phyloP scores from a whole-genome alignment of 2,329 filamentous ascomycete genomes.

The Trichophyton schoenleinii region DNA sequence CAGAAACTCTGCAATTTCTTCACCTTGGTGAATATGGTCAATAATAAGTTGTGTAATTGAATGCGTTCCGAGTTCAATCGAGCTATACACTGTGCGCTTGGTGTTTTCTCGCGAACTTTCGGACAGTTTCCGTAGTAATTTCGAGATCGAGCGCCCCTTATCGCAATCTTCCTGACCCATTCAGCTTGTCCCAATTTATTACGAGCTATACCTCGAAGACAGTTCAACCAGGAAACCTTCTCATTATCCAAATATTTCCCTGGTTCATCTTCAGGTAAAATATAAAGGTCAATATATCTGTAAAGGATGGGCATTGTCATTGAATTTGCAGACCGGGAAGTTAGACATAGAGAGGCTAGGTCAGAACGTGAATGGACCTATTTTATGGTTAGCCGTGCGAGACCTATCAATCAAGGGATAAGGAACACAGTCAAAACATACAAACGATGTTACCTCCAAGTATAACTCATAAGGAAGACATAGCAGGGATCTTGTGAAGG shows the following conservation, averaged over 20 bases:
- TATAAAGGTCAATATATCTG: not conserved
- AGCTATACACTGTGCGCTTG: too few species aligned
- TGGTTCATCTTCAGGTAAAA: not conserved
- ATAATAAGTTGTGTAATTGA: not conserved
- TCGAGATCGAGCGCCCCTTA: not conserved
- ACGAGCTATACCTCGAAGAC: not conserved
- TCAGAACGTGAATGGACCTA: not conserved
- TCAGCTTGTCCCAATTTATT: not conserved
- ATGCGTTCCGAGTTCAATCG: too few species aligned
- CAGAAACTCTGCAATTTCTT: not conserved
- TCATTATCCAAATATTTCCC: too few species aligned
- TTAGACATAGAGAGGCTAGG: not conserved
- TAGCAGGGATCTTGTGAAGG: not conserved
- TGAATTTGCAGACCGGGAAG: not conserved
- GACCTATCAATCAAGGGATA: not conserved
- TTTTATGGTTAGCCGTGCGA: not conserved
- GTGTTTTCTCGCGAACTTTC: too few species aligned
- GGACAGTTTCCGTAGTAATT: not conserved
- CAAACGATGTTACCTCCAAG: not conserved
- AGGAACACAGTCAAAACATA: not conserved
- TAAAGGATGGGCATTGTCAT: not conserved
- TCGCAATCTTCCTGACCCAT: not conserved
- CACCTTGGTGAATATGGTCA: not conserved
- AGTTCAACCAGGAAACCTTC: not conserved
- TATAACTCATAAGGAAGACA: not conserved